Base-by-base conservation (phyloP, 1,284 basidiomycete species). In the Fomitopsis betulina region DNA sequence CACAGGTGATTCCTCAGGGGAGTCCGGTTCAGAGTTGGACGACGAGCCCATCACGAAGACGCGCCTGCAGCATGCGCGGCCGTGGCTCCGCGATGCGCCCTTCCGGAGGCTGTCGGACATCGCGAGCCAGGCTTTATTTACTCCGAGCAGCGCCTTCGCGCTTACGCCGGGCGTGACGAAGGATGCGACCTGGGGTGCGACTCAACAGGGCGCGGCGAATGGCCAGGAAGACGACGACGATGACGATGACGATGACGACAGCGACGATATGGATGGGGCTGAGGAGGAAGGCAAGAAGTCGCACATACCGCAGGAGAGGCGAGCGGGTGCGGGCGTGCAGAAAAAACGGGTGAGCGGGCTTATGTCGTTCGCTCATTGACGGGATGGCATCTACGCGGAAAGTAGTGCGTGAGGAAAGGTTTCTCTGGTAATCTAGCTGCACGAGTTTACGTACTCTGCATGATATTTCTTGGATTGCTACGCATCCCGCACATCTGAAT, bases 271-370 rank as follows among this genome's bases (percentile, higher is more conserved):
- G n/a, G 79, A 78, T 7, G 76, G 75, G 52, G 73, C 62, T 12
- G 64, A 62, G 53, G 53, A 39, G 5, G 47, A 50, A 13, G 52
- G 19, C 12, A 43, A 50, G 33, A 30, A 68, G 54, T 83, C 78
- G 17, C 84, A 87, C 68, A 87, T 89, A 49, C 87, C 87, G 38
- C 76, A 72, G 62, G 73, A 74, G 19, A 77, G 82, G 60, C 73
- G 76, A 59, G 86, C 86, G 33, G 86, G 86, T 3, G 68, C 68
- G 2, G 63, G 50, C 1, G 59, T 71, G 45, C 65, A 65, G 60
- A 65, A 63, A 60, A 60, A 60, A 32, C 42, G 25, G 32, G 12
- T 12, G 30, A 51, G 49, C 21, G 49, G 32, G 49, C 17, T 54
- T n/a, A 40, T 27, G 13, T 54, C 53, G 39, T 54, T 54, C 32